phyloP scores from a whole-genome alignment of 1,139 yeast genomes.

The Protomyces lactucae-debilis region DNA sequence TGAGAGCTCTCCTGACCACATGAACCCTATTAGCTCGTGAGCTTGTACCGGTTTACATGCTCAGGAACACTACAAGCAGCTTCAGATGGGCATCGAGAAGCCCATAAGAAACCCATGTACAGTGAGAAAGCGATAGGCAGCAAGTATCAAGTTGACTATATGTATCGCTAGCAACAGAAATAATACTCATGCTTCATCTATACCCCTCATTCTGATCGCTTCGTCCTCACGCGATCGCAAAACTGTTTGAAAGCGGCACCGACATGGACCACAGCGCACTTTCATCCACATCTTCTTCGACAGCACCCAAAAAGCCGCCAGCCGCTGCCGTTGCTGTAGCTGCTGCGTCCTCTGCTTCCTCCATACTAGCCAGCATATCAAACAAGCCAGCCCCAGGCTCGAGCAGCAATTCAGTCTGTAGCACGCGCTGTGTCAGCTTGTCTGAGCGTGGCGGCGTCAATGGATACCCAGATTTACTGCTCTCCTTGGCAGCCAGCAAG shows the following conservation, averaged over 20 bases:
- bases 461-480: neutral
- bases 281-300: neutral
- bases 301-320: neutral
- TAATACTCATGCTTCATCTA: too few relatives aligned
- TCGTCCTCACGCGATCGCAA: too few relatives aligned
- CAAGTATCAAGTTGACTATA: too few relatives aligned
- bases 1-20: too few relatives aligned
- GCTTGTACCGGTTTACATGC: too few relatives aligned
- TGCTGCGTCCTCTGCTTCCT: neutral
- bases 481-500: neutral
- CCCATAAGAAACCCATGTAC: too few relatives aligned
- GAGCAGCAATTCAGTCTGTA: neutral
- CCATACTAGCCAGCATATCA: slow-evolving; percentile 1
- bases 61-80: too few relatives aligned
- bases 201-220: too few relatives aligned
- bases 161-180: too few relatives aligned
- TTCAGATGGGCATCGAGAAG: too few relatives aligned
- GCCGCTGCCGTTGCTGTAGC: neutral
- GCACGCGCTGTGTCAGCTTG: slow-evolving; percentile 12
- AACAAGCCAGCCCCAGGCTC: neutral
- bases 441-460: slow-evolving; percentile 19
- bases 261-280: neutral
- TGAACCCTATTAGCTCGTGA: too few relatives aligned
- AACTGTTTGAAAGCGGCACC: neutral
- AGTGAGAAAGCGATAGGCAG: too few relatives aligned